A percentile compares a stretch with the other conserved stretches of the same genome.
Evolutionary conservation across 257 asterid species (phyloP).

Genomic region (Hygrophila difformis): DNA sequence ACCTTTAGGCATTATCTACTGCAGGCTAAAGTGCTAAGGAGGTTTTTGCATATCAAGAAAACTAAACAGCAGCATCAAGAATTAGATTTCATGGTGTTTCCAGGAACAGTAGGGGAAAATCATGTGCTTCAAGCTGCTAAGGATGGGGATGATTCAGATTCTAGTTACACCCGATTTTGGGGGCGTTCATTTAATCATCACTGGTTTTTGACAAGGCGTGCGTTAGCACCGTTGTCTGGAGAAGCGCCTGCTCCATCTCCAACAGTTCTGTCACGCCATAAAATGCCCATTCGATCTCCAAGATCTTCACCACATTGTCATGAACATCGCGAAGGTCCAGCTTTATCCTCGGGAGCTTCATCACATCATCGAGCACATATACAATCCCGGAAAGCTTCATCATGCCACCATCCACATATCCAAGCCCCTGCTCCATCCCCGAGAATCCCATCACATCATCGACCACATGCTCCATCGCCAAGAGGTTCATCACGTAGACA

Average conservation of each 20-base stretch:
- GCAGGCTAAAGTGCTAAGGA: constrained; percentile 63
- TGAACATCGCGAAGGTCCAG: no score
- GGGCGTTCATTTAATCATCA: constrained; percentile 27
- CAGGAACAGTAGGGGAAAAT: no score
- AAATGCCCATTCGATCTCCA: no score
- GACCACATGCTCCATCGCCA: no score
- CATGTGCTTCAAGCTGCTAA: constrained; percentile 23
- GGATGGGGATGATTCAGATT: constrained; percentile 28
- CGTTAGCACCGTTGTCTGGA: constrained; percentile 34
- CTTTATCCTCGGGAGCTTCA: no score
- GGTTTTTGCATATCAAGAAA: constrained; percentile 35
- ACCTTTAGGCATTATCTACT: constrained; percentile 23
- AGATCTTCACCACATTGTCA: no score
- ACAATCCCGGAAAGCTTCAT: no score
- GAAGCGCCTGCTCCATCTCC: constrained; percentile 59
- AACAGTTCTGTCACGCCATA: constrained; percentile 17
- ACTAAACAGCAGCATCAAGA: constrained; percentile 36
- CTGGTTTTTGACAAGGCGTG: constrained; percentile 37
- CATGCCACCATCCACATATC: no score
- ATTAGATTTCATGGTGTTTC: constrained; percentile 17
- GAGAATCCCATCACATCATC: no score
- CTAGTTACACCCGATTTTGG: constrained; percentile 36
- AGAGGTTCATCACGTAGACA: no score
- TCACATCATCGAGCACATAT: no score
- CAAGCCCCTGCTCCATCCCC: no score